Evolutionary conservation across 305 asterid genomes (phyloP).

Genomic region (Solanum aculeatissimum): DNA sequence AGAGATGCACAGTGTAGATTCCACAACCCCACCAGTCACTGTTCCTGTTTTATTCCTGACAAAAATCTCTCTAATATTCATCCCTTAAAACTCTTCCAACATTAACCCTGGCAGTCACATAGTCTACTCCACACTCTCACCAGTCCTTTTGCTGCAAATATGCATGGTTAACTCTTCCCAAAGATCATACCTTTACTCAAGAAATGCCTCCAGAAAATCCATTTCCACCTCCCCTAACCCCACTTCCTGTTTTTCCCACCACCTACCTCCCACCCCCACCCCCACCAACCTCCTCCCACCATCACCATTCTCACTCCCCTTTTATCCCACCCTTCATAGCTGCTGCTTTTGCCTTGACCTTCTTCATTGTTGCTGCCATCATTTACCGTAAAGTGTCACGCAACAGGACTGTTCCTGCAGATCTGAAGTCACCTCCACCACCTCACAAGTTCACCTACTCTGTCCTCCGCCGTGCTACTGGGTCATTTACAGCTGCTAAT

Average conservation of each 20-base stretch:
- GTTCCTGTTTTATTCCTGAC: not conserved
- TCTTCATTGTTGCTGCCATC: constrained; percentile 33
- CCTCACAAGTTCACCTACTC: constrained; percentile 51
- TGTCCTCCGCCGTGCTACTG: constrained; percentile 50
- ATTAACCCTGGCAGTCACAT: not conserved
- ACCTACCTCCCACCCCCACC: constrained; percentile 16
- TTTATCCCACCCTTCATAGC: constrained; percentile 47
- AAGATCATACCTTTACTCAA: not conserved
- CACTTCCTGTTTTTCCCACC: constrained; percentile 17
- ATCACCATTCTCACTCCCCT: constrained; percentile 11
- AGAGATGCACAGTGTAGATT: not conserved
- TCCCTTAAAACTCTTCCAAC: not conserved
- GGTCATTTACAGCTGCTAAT: constrained; percentile 44
- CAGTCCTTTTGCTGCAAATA: constrained; percentile 8
- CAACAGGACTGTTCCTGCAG: constrained; percentile 66
- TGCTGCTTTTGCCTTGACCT: constrained; percentile 27
- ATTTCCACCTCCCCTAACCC: constrained; percentile 18
- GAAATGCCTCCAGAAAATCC: constrained; percentile 40
- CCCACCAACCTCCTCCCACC: constrained; percentile 11
- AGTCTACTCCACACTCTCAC: not conserved
- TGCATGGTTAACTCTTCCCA: not conserved
- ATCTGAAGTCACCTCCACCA: constrained; percentile 60
- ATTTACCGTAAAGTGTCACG: constrained; percentile 59
- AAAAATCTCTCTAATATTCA: constrained; percentile 8
- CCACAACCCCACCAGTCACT: not conserved